Base-by-base conservation (phyloP, 345 rosid species). In the Citrus glauca region DNA sequence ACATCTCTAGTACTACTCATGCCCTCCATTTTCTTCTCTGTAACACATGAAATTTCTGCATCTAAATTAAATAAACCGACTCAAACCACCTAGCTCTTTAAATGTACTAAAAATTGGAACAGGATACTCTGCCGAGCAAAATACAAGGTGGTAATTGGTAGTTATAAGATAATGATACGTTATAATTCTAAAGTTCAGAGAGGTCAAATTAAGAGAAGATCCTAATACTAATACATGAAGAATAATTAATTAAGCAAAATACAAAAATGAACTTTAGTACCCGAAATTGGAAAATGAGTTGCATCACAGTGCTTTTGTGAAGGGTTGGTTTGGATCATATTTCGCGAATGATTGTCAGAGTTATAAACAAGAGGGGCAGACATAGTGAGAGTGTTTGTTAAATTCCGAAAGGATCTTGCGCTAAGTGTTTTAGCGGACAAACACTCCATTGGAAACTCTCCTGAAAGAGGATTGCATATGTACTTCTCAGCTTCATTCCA, bases 401-500 rank as follows among this genome's bases (percentile, higher is more conserved):
- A 77, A 78, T 81, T 85, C 20, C 89, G 86, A 66, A 92, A 94
- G 24, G 98, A 94, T 84, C 95, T 90, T 35, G 88, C 91, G 38
- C 93, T 85, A 4, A 93, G 80, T 33, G 97, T 90, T 84, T 92
- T 95, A 4, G 97, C 91, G 25, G 99, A 97, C 33, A 97, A 83
- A 84, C 99, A 97, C 81, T 94, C 99, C 97, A 87, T 84, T n/a
- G 99, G 99, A 35, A 94, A 92, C 81, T 93, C 89, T 74, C 99
- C 98, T n/a, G 99, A 97, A n/a, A 88, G 87, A 42, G 99, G 99
- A 71, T 97, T 97, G 79, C 96, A 86, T 17, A 97, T 97, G 80
- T 97, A 97, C 53, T 89, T 94, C 90, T 97, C 98, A 25, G 99
- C 99, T 80, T 97, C 98, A 72, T 86, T 91, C 99, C 99, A 97